phyloP scores from a whole-genome alignment of 1,139 yeast species.

The Tardiomyces digboiensis region DNA sequence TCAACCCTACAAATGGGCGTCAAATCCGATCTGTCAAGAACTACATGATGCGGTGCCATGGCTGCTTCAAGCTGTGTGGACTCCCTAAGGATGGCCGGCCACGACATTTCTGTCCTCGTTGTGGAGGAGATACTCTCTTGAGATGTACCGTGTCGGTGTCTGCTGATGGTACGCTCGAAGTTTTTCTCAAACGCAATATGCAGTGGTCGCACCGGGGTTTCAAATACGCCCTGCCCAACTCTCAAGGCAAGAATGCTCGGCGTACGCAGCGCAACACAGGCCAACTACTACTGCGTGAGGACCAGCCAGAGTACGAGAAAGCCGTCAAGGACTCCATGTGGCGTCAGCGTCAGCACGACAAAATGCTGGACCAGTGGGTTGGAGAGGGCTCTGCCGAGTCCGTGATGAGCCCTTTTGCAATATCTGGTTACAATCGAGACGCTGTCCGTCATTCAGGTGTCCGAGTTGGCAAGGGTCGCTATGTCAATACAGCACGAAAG shows the following conservation, averaged over 20 bases:
- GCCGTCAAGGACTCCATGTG: conserved; percentile 84
- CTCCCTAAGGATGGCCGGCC: conserved; percentile 68
- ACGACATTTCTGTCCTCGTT: conserved; percentile 87
- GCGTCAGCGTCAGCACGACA: conserved; percentile 81
- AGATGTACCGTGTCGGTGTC: conserved; percentile 89
- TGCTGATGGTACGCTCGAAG: conserved; percentile 70
- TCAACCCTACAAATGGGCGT: conserved; percentile 78
- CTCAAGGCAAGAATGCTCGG: conserved; percentile 31
- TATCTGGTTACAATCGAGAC: conserved; percentile 38
- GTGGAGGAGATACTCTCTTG: conserved; percentile 87
- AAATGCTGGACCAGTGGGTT: conserved; percentile 76
- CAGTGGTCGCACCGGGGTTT: conserved; percentile 94
- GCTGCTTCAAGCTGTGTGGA: conserved; percentile 79
- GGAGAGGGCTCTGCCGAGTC: conserved; percentile 95
- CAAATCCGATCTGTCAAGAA: conserved; percentile 80
- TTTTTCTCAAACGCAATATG: conserved; percentile 87
- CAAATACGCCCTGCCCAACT: conserved; percentile 54
- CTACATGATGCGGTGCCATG: conserved; percentile 95
- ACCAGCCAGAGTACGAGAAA: conserved; percentile 86
- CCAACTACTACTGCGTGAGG: conserved; percentile 59
- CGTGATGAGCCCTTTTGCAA: conserved; percentile 82
- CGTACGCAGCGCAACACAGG: conserved; percentile 20
- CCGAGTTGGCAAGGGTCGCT: conserved; percentile 73
- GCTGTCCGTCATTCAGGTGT: conserved; percentile 54
- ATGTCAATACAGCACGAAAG: conserved; percentile 47